A percentile compares a stretch with the other conserved stretches of the same genome.
Evolutionary conservation across 352 stramenopile genomes (phyloP).

Genomic region (Phytophthora melonis): DNA sequence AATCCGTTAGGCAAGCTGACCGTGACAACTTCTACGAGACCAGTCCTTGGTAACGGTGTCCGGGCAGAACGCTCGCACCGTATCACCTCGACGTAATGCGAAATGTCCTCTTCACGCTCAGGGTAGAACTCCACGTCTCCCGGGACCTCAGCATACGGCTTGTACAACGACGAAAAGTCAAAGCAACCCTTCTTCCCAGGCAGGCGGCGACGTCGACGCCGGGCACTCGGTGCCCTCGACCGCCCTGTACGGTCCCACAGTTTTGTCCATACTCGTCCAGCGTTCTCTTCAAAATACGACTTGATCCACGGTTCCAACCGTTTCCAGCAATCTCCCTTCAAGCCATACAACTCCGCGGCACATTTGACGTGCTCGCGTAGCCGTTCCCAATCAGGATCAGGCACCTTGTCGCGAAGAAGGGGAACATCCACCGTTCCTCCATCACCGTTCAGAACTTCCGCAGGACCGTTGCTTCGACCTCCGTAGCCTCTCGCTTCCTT

Average conservation of each 20-base stretch:
- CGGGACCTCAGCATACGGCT: background rate
- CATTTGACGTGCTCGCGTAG: background rate
- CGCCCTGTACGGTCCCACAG: background rate
- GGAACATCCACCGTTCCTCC: background rate
- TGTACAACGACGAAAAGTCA: constrained; percentile 8
- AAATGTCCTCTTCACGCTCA: constrained; percentile 1
- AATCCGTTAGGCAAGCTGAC: background rate
- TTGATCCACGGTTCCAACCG: background rate
- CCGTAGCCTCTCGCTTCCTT: background rate
- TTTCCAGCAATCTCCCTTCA: background rate
- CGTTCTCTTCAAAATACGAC: background rate
- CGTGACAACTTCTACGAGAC: too few species aligned
- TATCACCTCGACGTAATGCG: background rate
- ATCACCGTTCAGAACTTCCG: background rate
- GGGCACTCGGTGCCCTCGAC: background rate
- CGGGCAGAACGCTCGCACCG: background rate
- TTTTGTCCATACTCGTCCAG: background rate
- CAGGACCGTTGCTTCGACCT: background rate
- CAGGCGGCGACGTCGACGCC: background rate
- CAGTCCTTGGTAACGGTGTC: background rate
- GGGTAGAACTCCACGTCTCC: background rate
- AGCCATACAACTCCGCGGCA: background rate
- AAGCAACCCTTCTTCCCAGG: background rate
- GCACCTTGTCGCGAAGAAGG: constrained; percentile 4
- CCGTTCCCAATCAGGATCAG: background rate